Conservation (phyloP, 2,329 filamentous ascomycete species). For the Fusarium citri region DNA sequence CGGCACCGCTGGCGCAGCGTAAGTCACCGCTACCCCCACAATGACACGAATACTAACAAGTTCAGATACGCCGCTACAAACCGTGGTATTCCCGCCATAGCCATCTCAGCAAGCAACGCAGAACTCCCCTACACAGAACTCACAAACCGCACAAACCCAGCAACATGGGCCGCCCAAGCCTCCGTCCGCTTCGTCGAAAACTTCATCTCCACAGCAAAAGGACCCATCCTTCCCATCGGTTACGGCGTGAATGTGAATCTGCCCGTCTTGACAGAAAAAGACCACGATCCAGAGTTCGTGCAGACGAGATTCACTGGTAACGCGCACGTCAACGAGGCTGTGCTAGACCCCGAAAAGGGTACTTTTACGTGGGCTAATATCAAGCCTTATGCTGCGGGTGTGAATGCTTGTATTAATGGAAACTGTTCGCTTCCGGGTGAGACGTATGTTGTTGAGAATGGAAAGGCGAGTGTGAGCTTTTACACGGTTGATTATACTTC, state of each 20-base stretch:
- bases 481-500: conserved; percentile 65
- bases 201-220: conserved; percentile 54
- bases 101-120: conserved; percentile 58
- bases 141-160: conserved; percentile 56
- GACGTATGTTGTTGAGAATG: conserved; percentile 58
- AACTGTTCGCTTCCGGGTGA: conserved; percentile 63
- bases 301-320: conserved; percentile 62
- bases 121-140: conserved; percentile 56
- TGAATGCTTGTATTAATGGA: conserved; percentile 64
- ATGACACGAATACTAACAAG: fast-evolving
- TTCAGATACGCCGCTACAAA: conserved; percentile 61
- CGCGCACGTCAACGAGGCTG: conserved; percentile 59
- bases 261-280: conserved; percentile 56
- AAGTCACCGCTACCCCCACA: neutral
- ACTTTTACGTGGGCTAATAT: conserved; percentile 58
- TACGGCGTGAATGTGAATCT: conserved; percentile 66
- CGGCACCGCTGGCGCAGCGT: conserved; percentile 61
- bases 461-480: conserved; percentile 56
- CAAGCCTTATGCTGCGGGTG: conserved; percentile 52
- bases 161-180: conserved; percentile 57
- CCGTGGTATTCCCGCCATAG: conserved; percentile 62
- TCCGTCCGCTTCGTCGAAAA: conserved; percentile 58
- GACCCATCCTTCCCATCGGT: conserved; percentile 57
- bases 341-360: conserved; percentile 56
- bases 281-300: conserved; percentile 56